Evolutionary conservation across 2,329 filamentous ascomycete species (phyloP).

Genomic region (Cercospora citrullina): DNA sequence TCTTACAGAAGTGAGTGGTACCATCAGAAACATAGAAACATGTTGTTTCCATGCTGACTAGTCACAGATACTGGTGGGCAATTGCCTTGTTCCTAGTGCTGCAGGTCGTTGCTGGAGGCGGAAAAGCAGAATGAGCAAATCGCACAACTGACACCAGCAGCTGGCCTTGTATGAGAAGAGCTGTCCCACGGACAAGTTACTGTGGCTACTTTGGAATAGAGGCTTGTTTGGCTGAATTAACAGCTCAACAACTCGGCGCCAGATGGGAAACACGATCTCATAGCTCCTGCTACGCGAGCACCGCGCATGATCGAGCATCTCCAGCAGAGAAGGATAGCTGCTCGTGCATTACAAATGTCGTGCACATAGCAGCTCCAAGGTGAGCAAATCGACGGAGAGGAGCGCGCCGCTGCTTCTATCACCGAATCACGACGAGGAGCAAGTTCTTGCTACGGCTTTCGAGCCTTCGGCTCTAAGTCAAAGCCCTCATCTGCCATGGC

Average conservation of each 20-base stretch:
- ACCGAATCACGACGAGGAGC: not conserved
- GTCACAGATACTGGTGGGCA: slow-evolving; percentile 53
- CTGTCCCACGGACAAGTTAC: not conserved
- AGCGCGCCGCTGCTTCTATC: not conserved
- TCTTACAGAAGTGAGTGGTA: slow-evolving; percentile 52
- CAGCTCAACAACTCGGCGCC: not conserved
- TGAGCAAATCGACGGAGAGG: not conserved
- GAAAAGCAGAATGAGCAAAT: slow-evolving; percentile 15
- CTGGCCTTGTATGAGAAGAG: too few species aligned
- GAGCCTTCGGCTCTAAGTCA: not conserved
- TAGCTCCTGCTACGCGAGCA: not conserved
- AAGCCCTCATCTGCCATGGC: not conserved
- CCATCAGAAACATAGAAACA: not conserved
- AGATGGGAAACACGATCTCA: not conserved
- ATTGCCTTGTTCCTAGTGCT: slow-evolving; percentile 50
- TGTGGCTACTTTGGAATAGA: not conserved
- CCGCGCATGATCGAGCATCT: not conserved
- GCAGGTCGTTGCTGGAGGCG: slow-evolving; percentile 46
- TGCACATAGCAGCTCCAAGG: not conserved
- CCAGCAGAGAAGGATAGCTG: not conserved
- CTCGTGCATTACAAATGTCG: not conserved
- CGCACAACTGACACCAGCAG: not conserved
- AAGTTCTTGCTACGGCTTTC: not conserved
- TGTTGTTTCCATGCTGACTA: slow-evolving; percentile 19
- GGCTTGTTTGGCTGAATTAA: not conserved